phyloP scores from a whole-genome alignment of 2,329 filamentous ascomycete species.

The Alternaria arborescens region DNA sequence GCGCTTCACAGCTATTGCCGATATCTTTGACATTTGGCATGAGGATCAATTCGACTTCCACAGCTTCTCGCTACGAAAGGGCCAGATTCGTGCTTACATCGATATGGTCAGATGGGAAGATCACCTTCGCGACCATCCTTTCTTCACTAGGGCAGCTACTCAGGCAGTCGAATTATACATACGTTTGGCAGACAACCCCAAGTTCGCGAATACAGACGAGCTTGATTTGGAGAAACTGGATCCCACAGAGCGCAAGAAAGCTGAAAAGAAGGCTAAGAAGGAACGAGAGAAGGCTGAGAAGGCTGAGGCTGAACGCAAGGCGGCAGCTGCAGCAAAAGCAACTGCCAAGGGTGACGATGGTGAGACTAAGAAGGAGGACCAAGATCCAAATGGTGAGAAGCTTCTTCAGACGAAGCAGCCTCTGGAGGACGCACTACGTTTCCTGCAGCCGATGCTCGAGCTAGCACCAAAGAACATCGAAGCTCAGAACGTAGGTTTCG shows the following conservation, averaged over 20 bases:
- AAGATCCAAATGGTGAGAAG: constrained; percentile 84
- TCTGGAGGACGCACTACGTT: constrained; percentile 86
- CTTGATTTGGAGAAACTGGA: constrained; percentile 63
- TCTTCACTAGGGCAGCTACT: constrained; percentile 85
- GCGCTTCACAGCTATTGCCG: constrained; percentile 85
- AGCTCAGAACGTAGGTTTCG: constrained; percentile 85
- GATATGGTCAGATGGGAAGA: constrained; percentile 99
- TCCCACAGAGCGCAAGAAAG: constrained; percentile 80
- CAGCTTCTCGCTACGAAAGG: constrained; percentile 95
- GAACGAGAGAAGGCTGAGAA: constrained; percentile 75
- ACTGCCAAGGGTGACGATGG: constrained; percentile 67
- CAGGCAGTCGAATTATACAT: constrained; percentile 84
- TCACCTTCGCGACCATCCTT: constrained; percentile 87
- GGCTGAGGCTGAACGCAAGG: constrained; percentile 79
- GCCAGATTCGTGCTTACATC: constrained; percentile 91
- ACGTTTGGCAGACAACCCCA: constrained; percentile 77
- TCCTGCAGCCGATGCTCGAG: constrained; percentile 81
- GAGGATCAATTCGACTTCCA: constrained; percentile 99
- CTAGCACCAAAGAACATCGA: constrained; percentile 82
- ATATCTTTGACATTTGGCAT: constrained; percentile 96
- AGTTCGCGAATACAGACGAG: constrained; percentile 68
- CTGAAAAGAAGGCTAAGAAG: constrained; percentile 87
- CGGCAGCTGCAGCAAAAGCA: constrained; percentile 72
- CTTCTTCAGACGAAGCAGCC: constrained; percentile 84
- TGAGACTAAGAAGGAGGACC: constrained; percentile 83